Conservation (phyloP, 257 asterid genomes). For the Dorcoceras hygrometricum region DNA sequence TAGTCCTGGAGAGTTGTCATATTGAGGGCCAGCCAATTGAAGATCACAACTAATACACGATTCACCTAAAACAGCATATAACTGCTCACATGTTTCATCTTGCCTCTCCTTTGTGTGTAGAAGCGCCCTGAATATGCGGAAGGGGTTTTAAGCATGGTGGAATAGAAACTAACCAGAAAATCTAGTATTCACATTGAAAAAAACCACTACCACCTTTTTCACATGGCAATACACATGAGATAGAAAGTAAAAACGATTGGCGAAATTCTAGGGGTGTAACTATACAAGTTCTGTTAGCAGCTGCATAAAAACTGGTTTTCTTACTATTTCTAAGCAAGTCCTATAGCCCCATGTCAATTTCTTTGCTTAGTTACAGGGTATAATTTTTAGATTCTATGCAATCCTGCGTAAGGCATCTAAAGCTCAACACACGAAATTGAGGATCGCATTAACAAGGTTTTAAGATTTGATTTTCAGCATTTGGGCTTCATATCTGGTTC, state of each 20-base stretch:
- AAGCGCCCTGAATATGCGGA: slow-evolving; percentile 49
- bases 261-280: not conserved
- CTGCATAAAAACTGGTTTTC: not conserved
- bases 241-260: not conserved
- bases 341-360: slow-evolving; percentile 1
- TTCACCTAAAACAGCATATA: slow-evolving; percentile 64
- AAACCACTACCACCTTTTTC: not conserved
- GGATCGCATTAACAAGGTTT: not conserved
- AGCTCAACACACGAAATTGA: not conserved
- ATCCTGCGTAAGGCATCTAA: slow-evolving; percentile 4
- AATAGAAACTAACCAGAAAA: slow-evolving; percentile 1
- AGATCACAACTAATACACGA: slow-evolving; percentile 73
- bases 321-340: not conserved
- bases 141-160: slow-evolving; percentile 2
- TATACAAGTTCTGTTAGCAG: not conserved
- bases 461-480: not conserved
- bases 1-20: slow-evolving; percentile 38
- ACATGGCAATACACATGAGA: not conserved
- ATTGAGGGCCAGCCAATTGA: slow-evolving; percentile 55
- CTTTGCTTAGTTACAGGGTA: not conserved
- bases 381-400: not conserved
- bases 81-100: slow-evolving; percentile 43
- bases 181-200: not conserved
- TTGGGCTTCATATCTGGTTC: not conserved
- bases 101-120: slow-evolving; percentile 68